These are phyloP conservation scores for Ceratocystis variospora DNA, from an alignment of 2,329 filamentous ascomycete genomes.

Conservation along the genomic window DNA sequence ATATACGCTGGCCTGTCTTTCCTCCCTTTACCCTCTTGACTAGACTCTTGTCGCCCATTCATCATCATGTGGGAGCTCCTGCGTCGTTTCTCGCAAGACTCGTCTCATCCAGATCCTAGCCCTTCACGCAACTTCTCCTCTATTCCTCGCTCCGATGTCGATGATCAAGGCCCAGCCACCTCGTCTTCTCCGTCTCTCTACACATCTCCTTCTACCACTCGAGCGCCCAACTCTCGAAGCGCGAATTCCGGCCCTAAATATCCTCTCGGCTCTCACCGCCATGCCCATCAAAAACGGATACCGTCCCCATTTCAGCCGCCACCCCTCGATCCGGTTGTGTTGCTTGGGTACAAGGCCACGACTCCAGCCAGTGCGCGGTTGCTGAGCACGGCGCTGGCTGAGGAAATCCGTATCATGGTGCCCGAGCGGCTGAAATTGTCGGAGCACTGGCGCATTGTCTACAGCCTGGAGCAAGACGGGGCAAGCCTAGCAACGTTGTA, in stretches of 20 bases:
- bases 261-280: neutral
- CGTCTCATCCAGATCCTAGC: conserved; percentile 2
- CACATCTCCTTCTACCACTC: neutral
- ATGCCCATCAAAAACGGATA: conserved; percentile 36
- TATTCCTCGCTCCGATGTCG: conserved; percentile 32
- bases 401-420: conserved; percentile 82
- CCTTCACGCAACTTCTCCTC: neutral
- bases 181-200: conserved; percentile 18
- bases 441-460: conserved; percentile 74
- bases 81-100: conserved; percentile 18
- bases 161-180: conserved; percentile 28
- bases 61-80: conserved; percentile 18
- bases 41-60: neutral
- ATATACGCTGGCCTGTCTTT: neutral
- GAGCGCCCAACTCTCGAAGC: neutral
- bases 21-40: neutral
- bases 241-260: neutral
- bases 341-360: conserved; percentile 50
- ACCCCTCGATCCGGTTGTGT: conserved; percentile 65
- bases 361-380: conserved; percentile 50
- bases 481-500: conserved; percentile 80
- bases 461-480: conserved; percentile 84
- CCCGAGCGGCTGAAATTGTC: conserved; percentile 76
- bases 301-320: conserved; percentile 75
- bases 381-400: conserved; percentile 60